These are phyloP conservation scores for Ceratobasidium sp. DNA, from an alignment of 1,284 basidiomycete genomes.

Conservation along the genomic window DNA sequence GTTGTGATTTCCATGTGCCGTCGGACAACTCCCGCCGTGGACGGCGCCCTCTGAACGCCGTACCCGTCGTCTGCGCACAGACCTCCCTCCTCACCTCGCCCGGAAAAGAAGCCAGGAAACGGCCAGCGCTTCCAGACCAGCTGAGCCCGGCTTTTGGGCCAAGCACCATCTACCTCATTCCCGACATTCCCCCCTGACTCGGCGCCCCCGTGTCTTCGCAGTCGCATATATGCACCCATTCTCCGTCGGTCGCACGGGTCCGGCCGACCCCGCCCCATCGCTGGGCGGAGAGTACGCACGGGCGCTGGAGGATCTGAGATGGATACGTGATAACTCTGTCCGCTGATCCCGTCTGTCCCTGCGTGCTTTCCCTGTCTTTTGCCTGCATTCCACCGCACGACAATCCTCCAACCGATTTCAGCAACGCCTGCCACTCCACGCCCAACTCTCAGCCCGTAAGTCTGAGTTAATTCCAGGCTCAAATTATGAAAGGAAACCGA, in stretches of 20 bases:
- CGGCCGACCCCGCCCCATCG: constrained; percentile 31
- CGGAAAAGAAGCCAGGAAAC: constrained; percentile 36
- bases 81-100: constrained; percentile 39
- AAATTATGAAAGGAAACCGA: not conserved
- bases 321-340: not conserved
- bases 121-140: constrained; percentile 25
- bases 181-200: constrained; percentile 34
- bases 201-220: constrained; percentile 17
- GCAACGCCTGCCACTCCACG: not conserved
- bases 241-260: not conserved
- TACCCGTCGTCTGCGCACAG: constrained; percentile 35
- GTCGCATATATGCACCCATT: constrained; percentile 14
- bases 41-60: constrained; percentile 7
- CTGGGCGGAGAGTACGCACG: not conserved
- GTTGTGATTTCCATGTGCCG: not conserved
- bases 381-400: constrained; percentile 19
- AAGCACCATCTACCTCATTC: constrained; percentile 22
- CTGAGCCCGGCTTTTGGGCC: constrained; percentile 34
- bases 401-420: constrained; percentile 1
- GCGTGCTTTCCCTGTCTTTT: not conserved
- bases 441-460: not conserved
- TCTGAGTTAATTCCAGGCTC: constrained; percentile 5
- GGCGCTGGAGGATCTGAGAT: not conserved
- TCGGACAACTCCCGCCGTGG: not conserved
- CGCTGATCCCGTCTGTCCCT: constrained; percentile 10